Evolutionary conservation across 768 basidiomycete species (phyloP), one percentile per base, ranked within the genome.

Genomic region (Panellus pusillus): DNA sequence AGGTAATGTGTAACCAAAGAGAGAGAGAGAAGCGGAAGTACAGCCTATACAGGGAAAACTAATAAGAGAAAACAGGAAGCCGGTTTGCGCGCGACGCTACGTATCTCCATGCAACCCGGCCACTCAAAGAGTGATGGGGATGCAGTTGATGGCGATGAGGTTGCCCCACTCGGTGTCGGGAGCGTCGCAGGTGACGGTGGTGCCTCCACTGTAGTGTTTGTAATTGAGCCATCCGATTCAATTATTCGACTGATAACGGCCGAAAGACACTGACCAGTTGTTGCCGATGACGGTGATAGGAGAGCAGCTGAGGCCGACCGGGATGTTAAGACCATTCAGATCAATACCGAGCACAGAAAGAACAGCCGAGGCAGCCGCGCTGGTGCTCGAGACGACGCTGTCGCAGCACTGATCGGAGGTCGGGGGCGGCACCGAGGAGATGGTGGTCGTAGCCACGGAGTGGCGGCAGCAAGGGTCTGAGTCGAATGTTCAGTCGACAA

Each of bases 211-310:
- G 19, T 4, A 47, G 2, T 7, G n/a, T 15, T 20, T 37, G 6
- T 8, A 37, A 18, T 47, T 24, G 24, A 24, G 24, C 24, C 24
- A 24, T 24, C 3, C 20, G 32, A 11, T 18, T 35, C 2, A 38
- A 2, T 3, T 14, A 7, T 28, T 2, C 11, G n/a, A 11, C 5
- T 0, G n/a, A 9, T 18, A 37, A 31, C 9, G 15, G 24, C 24
- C 24, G 24, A 24, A n/a, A 3, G 19, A 15, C 31, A 37, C 46
- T 2, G 17, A 46, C 44, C 44, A 46, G 44, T 46, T 46, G 32
- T 36, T 46, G 36, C 54, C 54, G 41, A 49, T 44, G 47, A 55
- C 47, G 24, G 38, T 55, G 41, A 55, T 49, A 18, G 47, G 47
- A 19, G 31, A 35, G 54, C 54, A 55, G 29, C 18, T 19, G 6